Percentiles rank a stretch among this genome's conserved stretches.
Conservation (phyloP, 495 filamentous ascomycete species). For the Neohortaea acidophila region DNA sequence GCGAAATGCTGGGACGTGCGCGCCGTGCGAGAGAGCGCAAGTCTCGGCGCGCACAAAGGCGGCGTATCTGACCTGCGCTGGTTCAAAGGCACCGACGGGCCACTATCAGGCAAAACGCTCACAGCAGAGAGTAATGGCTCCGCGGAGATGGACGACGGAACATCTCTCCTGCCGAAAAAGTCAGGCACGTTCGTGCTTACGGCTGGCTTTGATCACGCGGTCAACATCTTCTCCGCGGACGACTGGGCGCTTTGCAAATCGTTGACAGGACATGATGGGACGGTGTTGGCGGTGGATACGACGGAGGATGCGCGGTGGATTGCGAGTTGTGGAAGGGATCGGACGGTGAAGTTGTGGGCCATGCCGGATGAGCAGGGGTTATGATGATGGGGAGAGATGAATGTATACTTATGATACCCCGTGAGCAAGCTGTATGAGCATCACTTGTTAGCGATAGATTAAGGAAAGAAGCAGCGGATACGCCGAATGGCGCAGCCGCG, state of each 20-base stretch:
- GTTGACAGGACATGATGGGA: slow-evolving; percentile 77
- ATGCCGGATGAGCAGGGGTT: slow-evolving; percentile 49
- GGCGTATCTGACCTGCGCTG: slow-evolving; percentile 86
- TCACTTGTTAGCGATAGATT: no score
- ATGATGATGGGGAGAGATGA: slow-evolving; percentile 5
- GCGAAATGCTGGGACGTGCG: slow-evolving; percentile 96
- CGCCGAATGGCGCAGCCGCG: no score
- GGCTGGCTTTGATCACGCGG: slow-evolving; percentile 85
- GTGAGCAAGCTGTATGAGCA: no score
- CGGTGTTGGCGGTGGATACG: slow-evolving; percentile 79
- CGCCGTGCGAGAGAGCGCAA: slow-evolving; percentile 65
- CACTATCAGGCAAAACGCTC: slow-evolving; percentile 27
- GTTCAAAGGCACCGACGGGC: slow-evolving; percentile 70
- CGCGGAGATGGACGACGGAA: no score
- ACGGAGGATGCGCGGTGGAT: slow-evolving; percentile 79
- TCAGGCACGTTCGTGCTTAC: slow-evolving; percentile 82
- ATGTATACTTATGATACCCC: no score
- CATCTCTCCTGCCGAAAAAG: slow-evolving; percentile 35
- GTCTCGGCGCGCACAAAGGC: slow-evolving; percentile 80
- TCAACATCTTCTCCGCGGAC: slow-evolving; percentile 89
- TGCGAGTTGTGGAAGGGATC: slow-evolving; percentile 79
- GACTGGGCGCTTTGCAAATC: slow-evolving; percentile 86
- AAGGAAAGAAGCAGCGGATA: no score
- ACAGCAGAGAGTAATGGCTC: no score
- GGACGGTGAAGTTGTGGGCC: slow-evolving; percentile 93